phyloP scores from a whole-genome alignment of 164 flowering plant species.

The Malania oleifera region DNA sequence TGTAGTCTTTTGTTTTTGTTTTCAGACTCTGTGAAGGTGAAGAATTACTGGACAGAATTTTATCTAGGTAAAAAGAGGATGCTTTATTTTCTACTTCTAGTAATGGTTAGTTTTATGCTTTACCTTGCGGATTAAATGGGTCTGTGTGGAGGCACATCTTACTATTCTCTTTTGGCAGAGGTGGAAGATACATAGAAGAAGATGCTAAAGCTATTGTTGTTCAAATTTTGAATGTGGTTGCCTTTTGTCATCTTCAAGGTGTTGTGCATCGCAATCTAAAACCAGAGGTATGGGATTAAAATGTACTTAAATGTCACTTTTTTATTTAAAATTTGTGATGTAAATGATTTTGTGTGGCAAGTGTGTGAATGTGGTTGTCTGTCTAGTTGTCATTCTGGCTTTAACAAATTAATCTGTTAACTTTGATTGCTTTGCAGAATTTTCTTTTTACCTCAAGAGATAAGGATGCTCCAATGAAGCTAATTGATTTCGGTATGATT shows the following conservation, averaged over 20 bases:
- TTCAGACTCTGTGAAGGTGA: constrained; percentile 23
- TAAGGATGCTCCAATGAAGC: constrained; percentile 56
- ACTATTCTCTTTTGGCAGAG: constrained; percentile 11
- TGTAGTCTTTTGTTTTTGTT: not conserved
- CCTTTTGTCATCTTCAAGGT: constrained; percentile 30
- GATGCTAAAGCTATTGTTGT: constrained; percentile 28
- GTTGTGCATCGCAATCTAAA: constrained; percentile 28
- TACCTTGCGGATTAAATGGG: not conserved
- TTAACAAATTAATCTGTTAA: not conserved
- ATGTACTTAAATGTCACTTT: no score
- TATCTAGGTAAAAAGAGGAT: constrained; percentile 9
- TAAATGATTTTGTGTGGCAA: no score
- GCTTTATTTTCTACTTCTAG: not conserved
- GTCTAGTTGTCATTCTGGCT: not conserved
- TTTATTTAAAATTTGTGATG: no score
- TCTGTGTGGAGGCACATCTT: not conserved
- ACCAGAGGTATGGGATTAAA: constrained; percentile 19
- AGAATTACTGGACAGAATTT: constrained; percentile 20
- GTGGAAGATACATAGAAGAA: constrained; percentile 27
- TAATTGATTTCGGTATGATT: no score
- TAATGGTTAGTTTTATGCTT: not conserved
- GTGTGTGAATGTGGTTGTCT: not conserved
- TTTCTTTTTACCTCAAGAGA: constrained; percentile 58
- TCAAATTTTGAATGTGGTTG: constrained; percentile 25
- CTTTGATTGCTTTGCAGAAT: constrained; percentile 36